phyloP scores from a whole-genome alignment of 2,329 filamentous ascomycete genomes.

The Spiromastix sp. region DNA sequence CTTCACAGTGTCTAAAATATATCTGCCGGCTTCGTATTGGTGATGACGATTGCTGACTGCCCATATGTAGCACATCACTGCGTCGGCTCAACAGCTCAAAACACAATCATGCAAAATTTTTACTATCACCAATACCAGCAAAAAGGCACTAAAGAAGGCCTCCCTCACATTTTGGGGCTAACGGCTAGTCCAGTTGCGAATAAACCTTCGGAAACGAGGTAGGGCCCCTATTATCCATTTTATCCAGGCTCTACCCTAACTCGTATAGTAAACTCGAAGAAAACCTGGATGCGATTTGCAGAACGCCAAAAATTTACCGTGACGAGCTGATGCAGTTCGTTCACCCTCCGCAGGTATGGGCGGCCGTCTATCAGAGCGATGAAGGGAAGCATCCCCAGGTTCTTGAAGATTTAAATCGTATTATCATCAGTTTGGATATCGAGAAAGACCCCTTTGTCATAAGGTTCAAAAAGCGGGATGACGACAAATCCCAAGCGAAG shows the following conservation, averaged over 20 bases:
- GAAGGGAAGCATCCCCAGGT: conserved; percentile 11
- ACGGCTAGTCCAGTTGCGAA: conserved; percentile 68
- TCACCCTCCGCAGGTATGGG: conserved; percentile 51
- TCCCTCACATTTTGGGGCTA: conserved; percentile 64
- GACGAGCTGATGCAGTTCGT: conserved; percentile 59
- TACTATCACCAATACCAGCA: conserved; percentile 46
- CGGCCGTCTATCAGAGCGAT: conserved; percentile 21
- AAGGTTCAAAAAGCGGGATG: conserved; percentile 34
- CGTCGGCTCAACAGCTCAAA: conserved; percentile 51
- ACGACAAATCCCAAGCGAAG: conserved; percentile 12
- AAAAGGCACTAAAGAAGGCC: conserved; percentile 19
- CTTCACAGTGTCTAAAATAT: too few species aligned
- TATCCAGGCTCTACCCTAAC: neutral
- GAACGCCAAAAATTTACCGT: conserved; percentile 57
- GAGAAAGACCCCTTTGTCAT: conserved; percentile 51
- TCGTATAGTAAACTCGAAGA: conserved; percentile 46
- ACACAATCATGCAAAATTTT: conserved; percentile 61
- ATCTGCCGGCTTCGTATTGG: too few species aligned
- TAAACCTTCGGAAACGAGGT: conserved; percentile 47
- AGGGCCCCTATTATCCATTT: conserved; percentile 7
- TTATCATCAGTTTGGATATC: conserved; percentile 42
- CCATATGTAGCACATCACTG: conserved; percentile 64
- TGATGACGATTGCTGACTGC: too few species aligned
- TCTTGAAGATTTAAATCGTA: conserved; percentile 36
- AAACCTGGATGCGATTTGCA: conserved; percentile 59